Evolutionary conservation across 2,329 filamentous ascomycete species (phyloP).

Genomic region (Amylocarpus encephaloides): DNA sequence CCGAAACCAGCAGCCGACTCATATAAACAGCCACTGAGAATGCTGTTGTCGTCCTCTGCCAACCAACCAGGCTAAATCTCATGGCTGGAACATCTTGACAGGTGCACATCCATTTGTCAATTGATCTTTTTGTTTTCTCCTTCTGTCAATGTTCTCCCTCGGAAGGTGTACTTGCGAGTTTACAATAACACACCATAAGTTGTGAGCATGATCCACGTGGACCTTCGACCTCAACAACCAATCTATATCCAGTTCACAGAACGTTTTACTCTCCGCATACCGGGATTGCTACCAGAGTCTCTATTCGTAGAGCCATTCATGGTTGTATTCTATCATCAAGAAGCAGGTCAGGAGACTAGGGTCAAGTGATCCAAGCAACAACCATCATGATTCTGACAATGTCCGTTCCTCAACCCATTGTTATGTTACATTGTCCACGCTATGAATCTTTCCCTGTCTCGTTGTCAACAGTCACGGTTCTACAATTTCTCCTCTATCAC

Average conservation of each 20-base stretch:
- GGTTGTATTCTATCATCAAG: background rate
- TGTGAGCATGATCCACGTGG: background rate
- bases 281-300: background rate
- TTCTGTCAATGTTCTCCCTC: background rate
- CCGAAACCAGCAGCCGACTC: background rate
- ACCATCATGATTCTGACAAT: background rate
- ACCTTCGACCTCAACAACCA: background rate
- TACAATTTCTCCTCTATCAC: no score
- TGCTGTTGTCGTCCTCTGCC: background rate
- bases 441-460: no score
- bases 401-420: background rate
- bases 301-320: background rate
- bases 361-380: background rate
- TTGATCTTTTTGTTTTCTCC: background rate
- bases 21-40: conserved; percentile 1
- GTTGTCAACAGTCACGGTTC: no score
- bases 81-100: background rate
- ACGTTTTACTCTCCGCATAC: background rate
- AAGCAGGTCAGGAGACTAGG: background rate
- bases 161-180: conserved; percentile 2
- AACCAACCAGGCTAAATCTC: conserved; percentile 4
- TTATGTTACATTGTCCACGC: no score
- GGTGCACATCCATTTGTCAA: background rate
- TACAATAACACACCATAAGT: background rate
- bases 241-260: background rate